phyloP scores from a whole-genome alignment of 257 asterid genomes.

The Cinchona pubescens region DNA sequence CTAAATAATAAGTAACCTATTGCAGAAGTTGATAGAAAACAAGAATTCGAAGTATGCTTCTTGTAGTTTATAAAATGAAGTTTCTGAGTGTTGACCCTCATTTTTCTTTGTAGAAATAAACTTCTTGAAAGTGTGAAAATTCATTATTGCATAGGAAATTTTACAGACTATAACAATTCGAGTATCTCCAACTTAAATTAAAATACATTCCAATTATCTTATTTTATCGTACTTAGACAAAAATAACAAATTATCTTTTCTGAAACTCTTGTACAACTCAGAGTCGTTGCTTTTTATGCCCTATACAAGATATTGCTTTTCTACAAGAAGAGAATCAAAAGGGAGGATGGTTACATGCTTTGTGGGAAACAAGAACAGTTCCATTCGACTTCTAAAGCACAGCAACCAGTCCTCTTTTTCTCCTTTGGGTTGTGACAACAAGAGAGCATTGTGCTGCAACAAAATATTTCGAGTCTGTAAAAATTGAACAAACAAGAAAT shows the following conservation, averaged over 20 bases:
- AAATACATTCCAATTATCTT: not conserved
- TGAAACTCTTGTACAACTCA: not conserved
- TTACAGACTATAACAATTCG: not conserved
- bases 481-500: too few relatives aligned
- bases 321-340: slow-evolving; percentile 2
- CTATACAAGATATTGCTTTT: slow-evolving; percentile 1
- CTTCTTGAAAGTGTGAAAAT: not conserved
- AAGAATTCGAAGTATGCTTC: too few relatives aligned
- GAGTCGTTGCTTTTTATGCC: not conserved
- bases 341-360: slow-evolving; percentile 3
- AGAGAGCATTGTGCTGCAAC: too few relatives aligned
- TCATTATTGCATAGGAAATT: not conserved
- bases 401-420: not conserved
- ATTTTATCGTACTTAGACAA: not conserved
- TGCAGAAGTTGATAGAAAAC: too few relatives aligned
- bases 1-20: too few relatives aligned
- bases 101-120: too few relatives aligned
- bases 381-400: not conserved
- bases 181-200: not conserved
- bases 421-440: slow-evolving; percentile 16
- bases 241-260: too few relatives aligned
- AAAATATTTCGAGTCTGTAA: too few relatives aligned
- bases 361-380: not conserved
- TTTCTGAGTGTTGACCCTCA: too few relatives aligned
- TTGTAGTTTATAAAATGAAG: too few relatives aligned